Evolutionary conservation across 768 basidiomycete species (phyloP).

Genomic region (Fistulinella prunicolor): DNA sequence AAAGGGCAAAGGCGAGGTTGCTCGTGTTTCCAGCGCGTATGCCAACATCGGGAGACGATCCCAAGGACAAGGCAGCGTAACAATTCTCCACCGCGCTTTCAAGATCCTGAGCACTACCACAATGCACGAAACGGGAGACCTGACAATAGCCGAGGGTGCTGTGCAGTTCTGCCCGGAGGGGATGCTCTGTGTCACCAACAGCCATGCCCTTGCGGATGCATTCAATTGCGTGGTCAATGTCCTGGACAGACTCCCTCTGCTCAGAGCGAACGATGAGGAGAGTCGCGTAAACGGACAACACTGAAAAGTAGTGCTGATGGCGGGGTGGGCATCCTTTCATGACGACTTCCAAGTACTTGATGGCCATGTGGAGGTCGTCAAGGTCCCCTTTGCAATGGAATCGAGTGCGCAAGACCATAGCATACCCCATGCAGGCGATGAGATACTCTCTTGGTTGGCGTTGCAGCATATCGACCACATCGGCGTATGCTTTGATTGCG

Average conservation of each 20-base stretch:
- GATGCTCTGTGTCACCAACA: conserved; percentile 3
- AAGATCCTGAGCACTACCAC: conserved; percentile 21
- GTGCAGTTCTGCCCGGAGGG: too few relatives aligned
- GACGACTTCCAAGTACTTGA: conserved; percentile 9
- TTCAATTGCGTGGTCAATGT: conserved; percentile 16
- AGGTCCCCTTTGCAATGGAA: conserved; percentile 9
- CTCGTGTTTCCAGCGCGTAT: conserved; percentile 3
- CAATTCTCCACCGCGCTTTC: conserved; percentile 23
- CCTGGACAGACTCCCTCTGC: conserved; percentile 11
- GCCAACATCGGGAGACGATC: conserved; percentile 5
- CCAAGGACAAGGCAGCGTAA: conserved; percentile 6
- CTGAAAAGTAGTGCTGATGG: conserved; percentile 1
- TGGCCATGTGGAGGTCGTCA: conserved; percentile 13
- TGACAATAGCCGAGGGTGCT: conserved; percentile 14
- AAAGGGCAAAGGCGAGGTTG: conserved; percentile 15
- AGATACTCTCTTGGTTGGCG: conserved; percentile 5
- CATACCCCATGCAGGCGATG: conserved; percentile 5
- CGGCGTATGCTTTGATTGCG: conserved; percentile 7
- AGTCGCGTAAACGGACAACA: conserved; percentile 4
- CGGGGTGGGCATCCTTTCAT: conserved; percentile 2
- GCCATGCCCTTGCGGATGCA: conserved; percentile 9
- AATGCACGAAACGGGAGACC: conserved; percentile 15
- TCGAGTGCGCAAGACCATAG: neutral
- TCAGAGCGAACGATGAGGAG: conserved; percentile 13
- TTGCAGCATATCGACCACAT: conserved; percentile 6